Conservation (phyloP, 2,329 filamentous ascomycete species). For the Mariannaea sp. region DNA sequence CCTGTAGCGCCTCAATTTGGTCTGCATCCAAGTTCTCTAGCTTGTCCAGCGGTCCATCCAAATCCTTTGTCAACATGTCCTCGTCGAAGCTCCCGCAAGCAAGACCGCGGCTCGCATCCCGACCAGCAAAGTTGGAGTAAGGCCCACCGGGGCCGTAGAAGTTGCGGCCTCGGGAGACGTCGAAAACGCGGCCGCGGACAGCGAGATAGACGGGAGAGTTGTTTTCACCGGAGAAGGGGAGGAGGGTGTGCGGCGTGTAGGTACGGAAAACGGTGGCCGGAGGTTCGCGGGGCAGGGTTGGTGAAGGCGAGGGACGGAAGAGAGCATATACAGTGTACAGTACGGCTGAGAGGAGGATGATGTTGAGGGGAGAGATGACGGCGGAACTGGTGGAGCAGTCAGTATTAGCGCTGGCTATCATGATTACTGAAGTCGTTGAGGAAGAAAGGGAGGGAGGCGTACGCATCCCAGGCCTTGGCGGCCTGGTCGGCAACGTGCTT, state of each 20-base stretch:
- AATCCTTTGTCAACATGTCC: slow-evolving; percentile 91
- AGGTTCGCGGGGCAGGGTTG: slow-evolving; percentile 55
- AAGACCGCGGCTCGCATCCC: slow-evolving; percentile 86
- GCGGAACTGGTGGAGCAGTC: slow-evolving; percentile 41
- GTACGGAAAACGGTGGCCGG: slow-evolving; percentile 67
- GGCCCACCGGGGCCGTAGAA: slow-evolving; percentile 97
- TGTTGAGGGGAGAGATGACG: slow-evolving; percentile 66
- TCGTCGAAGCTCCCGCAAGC: slow-evolving; percentile 92
- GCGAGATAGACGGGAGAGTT: slow-evolving; percentile 81
- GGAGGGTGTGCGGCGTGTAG: slow-evolving; percentile 79
- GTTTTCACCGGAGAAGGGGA: slow-evolving; percentile 80
- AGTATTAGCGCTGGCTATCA: background rate
- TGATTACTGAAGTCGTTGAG: too few relatives aligned
- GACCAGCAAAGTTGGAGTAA: slow-evolving; percentile 94
- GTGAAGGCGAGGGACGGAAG: slow-evolving; percentile 54
- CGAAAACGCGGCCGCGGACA: slow-evolving; percentile 90
- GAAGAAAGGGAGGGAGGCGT: slow-evolving; percentile 23
- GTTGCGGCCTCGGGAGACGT: slow-evolving; percentile 83
- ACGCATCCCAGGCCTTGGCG: slow-evolving; percentile 49
- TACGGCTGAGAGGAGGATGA: slow-evolving; percentile 61
- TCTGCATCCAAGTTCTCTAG: slow-evolving; percentile 73
- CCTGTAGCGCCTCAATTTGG: slow-evolving; percentile 80
- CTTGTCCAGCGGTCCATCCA: slow-evolving; percentile 80
- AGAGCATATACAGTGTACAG: slow-evolving; percentile 63
- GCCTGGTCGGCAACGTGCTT: slow-evolving; percentile 60